These are phyloP conservation scores for Sporormia fimetaria DNA, from an alignment of 495 filamentous ascomycete species.

Conservation along the genomic window DNA sequence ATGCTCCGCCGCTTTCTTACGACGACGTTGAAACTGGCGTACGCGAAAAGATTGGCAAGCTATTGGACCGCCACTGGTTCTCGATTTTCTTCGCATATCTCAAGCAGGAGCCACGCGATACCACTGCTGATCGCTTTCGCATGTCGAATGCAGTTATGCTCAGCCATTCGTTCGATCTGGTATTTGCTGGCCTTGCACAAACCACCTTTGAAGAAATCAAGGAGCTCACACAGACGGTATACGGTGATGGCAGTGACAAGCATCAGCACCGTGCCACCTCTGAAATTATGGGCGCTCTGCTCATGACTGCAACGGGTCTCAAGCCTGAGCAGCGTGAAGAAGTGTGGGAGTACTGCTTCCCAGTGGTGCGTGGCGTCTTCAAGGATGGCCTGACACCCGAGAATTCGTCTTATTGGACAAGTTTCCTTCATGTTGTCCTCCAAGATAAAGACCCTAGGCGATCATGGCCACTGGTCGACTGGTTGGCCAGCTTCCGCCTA, in stretches of 20 bases:
- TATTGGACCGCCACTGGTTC: constrained; percentile 78
- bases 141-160: constrained; percentile 77
- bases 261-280: constrained; percentile 95
- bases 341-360: constrained; percentile 84
- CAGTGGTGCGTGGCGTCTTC: constrained; percentile 76
- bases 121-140: constrained; percentile 71
- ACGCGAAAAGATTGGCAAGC: constrained; percentile 67
- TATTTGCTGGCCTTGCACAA: constrained; percentile 59
- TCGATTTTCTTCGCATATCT: constrained; percentile 77
- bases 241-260: constrained; percentile 89
- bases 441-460: constrained; percentile 78
- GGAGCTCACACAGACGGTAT: constrained; percentile 59
- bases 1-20: constrained; percentile 61
- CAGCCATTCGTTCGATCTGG: constrained; percentile 76
- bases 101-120: constrained; percentile 92
- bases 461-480: constrained; percentile 73
- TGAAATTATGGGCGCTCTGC: constrained; percentile 80
- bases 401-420: constrained; percentile 87
- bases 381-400: constrained; percentile 86
- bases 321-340: constrained; percentile 53
- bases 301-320: constrained; percentile 62
- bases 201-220: constrained; percentile 83
- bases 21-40: constrained; percentile 69
- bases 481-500: constrained; percentile 71
- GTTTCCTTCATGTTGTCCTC: constrained; percentile 77